Evolutionary conservation across 148 eudicot species (phyloP).

Genomic region (Dysphania ambrosioides): DNA sequence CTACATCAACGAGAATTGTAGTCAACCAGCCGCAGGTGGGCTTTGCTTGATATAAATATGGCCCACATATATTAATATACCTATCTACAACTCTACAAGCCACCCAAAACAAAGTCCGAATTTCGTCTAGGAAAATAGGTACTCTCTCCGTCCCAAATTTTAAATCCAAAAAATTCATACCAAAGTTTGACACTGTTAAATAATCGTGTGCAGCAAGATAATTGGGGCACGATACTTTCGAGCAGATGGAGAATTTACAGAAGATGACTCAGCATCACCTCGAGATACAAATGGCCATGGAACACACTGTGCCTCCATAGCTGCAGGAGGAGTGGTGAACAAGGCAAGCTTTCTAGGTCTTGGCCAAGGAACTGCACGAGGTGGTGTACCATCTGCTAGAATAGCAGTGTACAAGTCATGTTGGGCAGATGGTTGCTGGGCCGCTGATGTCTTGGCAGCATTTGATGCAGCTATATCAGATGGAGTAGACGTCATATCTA

Average conservation of each 20-base stretch:
- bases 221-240: slow-evolving; percentile 44
- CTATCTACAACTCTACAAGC: too few relatives aligned
- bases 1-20: too few relatives aligned
- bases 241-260: slow-evolving; percentile 11
- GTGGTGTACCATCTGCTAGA: slow-evolving; percentile 45
- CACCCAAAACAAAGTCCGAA: too few relatives aligned
- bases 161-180: too few relatives aligned
- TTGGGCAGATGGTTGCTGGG: slow-evolving; percentile 34
- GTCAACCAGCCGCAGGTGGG: too few relatives aligned
- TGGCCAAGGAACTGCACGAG: slow-evolving; percentile 42
- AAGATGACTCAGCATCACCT: slow-evolving; percentile 30
- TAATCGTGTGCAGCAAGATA: slow-evolving; percentile 39
- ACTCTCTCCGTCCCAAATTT: too few relatives aligned
- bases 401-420: slow-evolving; percentile 52
- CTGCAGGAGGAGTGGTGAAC: slow-evolving; percentile 37
- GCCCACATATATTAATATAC: too few relatives aligned
- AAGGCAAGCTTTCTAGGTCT: slow-evolving; percentile 36
- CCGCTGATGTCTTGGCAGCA: slow-evolving; percentile 46
- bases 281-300: slow-evolving; percentile 54
- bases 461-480: slow-evolving; percentile 56
- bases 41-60: too few relatives aligned
- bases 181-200: neutral
- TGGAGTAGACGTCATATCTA: slow-evolving; percentile 55
- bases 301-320: slow-evolving; percentile 48
- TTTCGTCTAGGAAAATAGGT: too few relatives aligned